Evolutionary conservation across 108 stramenopile species (phyloP).

Genomic region (Poteriospumella lacustris): DNA sequence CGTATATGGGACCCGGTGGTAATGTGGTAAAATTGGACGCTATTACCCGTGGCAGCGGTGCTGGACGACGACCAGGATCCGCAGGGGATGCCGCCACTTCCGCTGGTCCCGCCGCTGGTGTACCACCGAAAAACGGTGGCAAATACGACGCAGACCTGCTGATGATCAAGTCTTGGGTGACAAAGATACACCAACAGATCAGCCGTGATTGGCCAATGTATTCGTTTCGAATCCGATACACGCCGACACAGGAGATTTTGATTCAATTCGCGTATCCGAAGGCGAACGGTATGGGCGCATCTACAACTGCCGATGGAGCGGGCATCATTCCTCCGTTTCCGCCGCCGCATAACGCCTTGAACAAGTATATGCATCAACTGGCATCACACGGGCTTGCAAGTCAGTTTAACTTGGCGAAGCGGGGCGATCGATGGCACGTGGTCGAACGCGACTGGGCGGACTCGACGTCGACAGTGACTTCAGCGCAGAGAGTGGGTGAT

Average conservation of each 20-base stretch:
- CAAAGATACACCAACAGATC: background rate
- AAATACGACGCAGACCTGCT: background rate
- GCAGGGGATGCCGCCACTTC: background rate
- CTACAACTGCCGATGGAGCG: background rate
- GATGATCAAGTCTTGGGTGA: background rate
- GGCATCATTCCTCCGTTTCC: background rate
- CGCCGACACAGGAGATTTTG: background rate
- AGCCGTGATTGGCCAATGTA: background rate
- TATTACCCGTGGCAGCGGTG: background rate
- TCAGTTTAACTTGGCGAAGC: background rate
- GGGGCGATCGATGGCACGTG: conserved; percentile 24
- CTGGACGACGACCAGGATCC: background rate
- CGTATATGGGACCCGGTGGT: background rate
- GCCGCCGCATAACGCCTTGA: conserved; percentile 7
- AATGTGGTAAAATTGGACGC: background rate
- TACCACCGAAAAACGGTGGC: background rate
- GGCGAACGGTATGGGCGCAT: background rate
- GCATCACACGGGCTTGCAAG: background rate
- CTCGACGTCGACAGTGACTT: background rate
- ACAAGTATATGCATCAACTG: conserved; percentile 1
- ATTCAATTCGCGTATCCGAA: background rate
- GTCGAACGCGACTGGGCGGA: background rate
- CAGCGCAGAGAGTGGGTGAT: too few species aligned
- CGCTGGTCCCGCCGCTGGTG: background rate
- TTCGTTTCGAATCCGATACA: background rate